Evolutionary conservation across 768 basidiomycete genomes (phyloP), one percentile per base, ranked within the genome.

Genomic region (Podaxis carcinomalis): DNA sequence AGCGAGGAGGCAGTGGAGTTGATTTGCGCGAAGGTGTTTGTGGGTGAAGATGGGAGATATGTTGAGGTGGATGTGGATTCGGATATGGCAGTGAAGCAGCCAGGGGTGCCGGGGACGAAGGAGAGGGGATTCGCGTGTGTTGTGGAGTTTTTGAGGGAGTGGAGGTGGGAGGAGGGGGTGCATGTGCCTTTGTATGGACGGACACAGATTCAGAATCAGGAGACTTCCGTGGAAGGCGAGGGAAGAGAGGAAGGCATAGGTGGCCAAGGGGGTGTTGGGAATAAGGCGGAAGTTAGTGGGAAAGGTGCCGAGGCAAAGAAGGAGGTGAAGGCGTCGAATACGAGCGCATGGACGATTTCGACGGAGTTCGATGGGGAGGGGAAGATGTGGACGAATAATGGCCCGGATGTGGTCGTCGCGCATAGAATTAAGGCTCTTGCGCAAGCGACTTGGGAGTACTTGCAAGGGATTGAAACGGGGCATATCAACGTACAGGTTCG

Each of bases 1-100:
- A 80, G 82, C 5, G 83, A 86, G 61, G 93, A 98, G 70, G 87
- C 84, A 0, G 82, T 92, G 37, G 97, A 99, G 72, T 76, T 98
- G 16, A 71, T 99, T 44, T 93, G 92, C 71, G 92, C 93, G 0
- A 76, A 77, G 36, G 78, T 90, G 14, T 98, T 95, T 69, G 75
- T 94, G 10, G 79, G 80, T 2, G 59, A 54, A 11, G 79, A 82
- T n/a, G 79, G 69, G 21, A 71, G 62, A 66, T 68, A 67, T 47
- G 65, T 77, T 47, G 73, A 64, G 2, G 44, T 46, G 39, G 72
- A 77, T 59, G 57, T 64, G 1, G 77, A 78, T 11, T 64, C 61
- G 2, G 73, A 74, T 36, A 66, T 70, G 50, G 74, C 74, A 1
- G 67, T 55, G 2, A 53, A 51, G 6, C 73, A 77, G 6, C 75